These are phyloP conservation scores for Triticum urartu DNA, from an alignment of 176 grass and related monocot genomes.

Conservation along the genomic window DNA sequence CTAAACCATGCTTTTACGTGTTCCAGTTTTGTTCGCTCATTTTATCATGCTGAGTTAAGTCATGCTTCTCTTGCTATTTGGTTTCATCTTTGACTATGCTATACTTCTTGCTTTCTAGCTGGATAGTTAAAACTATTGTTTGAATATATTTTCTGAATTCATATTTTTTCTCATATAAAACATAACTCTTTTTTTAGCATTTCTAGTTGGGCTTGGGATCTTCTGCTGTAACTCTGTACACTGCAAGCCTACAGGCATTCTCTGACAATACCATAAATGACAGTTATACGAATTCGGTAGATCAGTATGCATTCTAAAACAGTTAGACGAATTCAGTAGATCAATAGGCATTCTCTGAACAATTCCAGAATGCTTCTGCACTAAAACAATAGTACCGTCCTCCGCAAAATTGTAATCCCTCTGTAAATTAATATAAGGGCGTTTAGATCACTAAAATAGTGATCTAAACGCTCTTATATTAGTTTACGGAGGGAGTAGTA, in stretches of 20 bases:
- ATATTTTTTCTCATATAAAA: not conserved
- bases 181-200: not conserved
- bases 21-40: not conserved
- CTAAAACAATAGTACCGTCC: not conserved
- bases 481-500: not conserved
- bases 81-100: not conserved
- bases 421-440: too few species aligned
- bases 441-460: too few species aligned
- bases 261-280: not conserved
- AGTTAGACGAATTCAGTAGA: not conserved
- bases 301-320: not conserved
- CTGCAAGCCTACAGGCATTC: not conserved
- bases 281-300: not conserved
- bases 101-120: not conserved
- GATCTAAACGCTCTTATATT: too few species aligned
- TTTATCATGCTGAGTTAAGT: not conserved
- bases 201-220: not conserved
- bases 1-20: not conserved
- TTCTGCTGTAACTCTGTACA: not conserved
- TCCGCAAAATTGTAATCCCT: not conserved
- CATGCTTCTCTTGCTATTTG: not conserved
- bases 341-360: slow-evolving; percentile 4
- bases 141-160: not conserved
- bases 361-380: not conserved
- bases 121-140: slow-evolving; percentile 1